These are phyloP conservation scores for Nyctanthes arbortristis DNA, from an alignment of 257 asterid species.

Conservation along the genomic window DNA sequence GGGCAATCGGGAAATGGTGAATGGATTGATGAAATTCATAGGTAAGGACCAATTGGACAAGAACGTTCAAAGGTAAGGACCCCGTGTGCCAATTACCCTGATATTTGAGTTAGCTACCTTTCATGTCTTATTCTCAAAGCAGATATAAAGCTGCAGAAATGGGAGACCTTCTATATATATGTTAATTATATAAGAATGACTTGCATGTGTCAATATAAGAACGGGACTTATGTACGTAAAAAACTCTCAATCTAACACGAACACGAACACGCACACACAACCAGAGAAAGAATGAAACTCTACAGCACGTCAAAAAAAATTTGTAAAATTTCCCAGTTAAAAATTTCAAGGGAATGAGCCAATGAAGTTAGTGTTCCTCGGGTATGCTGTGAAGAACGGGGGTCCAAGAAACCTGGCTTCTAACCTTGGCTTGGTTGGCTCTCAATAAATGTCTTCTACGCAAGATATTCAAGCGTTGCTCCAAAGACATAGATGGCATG, in stretches of 20 bases:
- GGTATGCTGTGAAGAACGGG: conserved; percentile 65
- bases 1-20: no score
- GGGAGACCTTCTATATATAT: neutral
- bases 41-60: no score
- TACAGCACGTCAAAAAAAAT: neutral
- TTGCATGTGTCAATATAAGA: neutral
- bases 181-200: neutral
- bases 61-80: no score
- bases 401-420: conserved; percentile 37
- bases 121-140: no score
- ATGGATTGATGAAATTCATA: no score
- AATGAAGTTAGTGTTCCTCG: conserved; percentile 32
- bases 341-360: neutral
- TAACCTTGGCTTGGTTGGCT: conserved; percentile 27
- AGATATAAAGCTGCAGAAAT: neutral
- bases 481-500: conserved; percentile 33
- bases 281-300: neutral
- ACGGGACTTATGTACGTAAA: no score
- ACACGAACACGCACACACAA: neutral
- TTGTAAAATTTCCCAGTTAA: neutral
- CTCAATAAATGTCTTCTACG: conserved; percentile 45
- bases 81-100: no score
- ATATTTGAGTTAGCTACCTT: no score
- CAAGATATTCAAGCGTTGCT: conserved; percentile 54
- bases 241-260: no score